A percentile compares a stretch with the other conserved stretches of the same genome.
These are phyloP conservation scores for Pisolithus thermaeus DNA, from an alignment of 1,284 basidiomycete species.

Conservation along the genomic window DNA sequence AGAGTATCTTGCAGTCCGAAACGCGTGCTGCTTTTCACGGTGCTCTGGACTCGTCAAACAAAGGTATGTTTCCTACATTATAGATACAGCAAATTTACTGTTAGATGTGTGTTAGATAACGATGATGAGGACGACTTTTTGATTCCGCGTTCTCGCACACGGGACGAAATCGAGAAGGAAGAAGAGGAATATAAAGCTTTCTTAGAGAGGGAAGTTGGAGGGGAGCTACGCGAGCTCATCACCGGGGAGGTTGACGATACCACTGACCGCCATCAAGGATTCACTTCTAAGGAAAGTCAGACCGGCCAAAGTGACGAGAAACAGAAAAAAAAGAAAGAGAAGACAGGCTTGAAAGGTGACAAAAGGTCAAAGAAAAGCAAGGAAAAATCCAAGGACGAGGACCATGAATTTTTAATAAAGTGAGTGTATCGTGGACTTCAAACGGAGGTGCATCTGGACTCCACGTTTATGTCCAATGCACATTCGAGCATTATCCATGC, in stretches of 20 bases:
- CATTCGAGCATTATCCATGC: neutral
- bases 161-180: constrained; percentile 70
- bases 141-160: constrained; percentile 68
- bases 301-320: constrained; percentile 30
- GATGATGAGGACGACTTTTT: constrained; percentile 63
- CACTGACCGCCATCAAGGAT: constrained; percentile 24
- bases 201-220: constrained; percentile 77
- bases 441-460: neutral
- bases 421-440: constrained; percentile 36
- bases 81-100: neutral
- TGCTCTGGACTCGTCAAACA: constrained; percentile 30
- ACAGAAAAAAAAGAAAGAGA: constrained; percentile 26
- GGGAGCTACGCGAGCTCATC: constrained; percentile 60
- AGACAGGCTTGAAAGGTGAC: constrained; percentile 27
- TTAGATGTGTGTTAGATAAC: constrained; percentile 23
- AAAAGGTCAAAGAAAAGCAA: constrained; percentile 29
- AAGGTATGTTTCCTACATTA: constrained; percentile 11
- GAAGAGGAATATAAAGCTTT: constrained; percentile 80
- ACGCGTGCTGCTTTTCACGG: constrained; percentile 78
- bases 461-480: neutral
- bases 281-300: constrained; percentile 11
- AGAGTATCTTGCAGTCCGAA: constrained; percentile 70
- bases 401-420: constrained; percentile 90
- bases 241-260: constrained; percentile 35
- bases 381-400: constrained; percentile 46